These are phyloP conservation scores for Physcomitrellopsis africana DNA, from an alignment of 225 moss, liverwort and hornwort species.

Conservation along the genomic window DNA sequence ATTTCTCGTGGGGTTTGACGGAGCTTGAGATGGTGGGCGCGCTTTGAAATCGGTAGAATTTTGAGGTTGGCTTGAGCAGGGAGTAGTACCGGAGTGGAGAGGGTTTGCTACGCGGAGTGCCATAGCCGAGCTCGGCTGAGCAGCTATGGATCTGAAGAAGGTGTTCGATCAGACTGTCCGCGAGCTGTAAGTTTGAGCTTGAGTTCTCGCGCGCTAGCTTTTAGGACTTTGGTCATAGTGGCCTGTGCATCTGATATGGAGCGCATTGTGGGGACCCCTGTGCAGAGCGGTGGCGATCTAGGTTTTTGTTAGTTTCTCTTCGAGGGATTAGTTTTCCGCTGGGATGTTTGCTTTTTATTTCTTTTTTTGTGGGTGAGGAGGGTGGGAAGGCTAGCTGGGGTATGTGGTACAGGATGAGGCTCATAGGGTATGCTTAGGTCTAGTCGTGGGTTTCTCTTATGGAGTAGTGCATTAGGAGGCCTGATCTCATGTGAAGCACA, in stretches of 20 bases:
- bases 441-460: background rate
- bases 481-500: background rate
- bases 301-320: background rate
- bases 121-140: conserved; percentile 16
- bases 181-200: conserved; percentile 60
- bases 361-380: background rate
- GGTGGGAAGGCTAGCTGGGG: too few relatives aligned
- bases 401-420: too few relatives aligned
- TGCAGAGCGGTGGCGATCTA: conserved; percentile 12
- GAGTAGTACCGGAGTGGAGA: conserved; percentile 13
- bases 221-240: background rate
- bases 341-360: too few relatives aligned
- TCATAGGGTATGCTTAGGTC: conserved; percentile 15
- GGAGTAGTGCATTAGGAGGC: background rate
- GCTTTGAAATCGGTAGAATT: conserved; percentile 29
- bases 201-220: conserved; percentile 31
- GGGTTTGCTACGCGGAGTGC: conserved; percentile 32
- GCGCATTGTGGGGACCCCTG: conserved; percentile 30
- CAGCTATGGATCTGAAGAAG: conserved; percentile 98
- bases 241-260: background rate
- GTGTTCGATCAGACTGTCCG: conserved; percentile 99
- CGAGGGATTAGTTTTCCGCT: too few relatives aligned
- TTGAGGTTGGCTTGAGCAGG: too few relatives aligned
- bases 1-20: background rate
- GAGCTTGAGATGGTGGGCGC: background rate